These are phyloP conservation scores for Rubroshorea leprosula DNA, from an alignment of 345 rosid genomes.

Conservation along the genomic window DNA sequence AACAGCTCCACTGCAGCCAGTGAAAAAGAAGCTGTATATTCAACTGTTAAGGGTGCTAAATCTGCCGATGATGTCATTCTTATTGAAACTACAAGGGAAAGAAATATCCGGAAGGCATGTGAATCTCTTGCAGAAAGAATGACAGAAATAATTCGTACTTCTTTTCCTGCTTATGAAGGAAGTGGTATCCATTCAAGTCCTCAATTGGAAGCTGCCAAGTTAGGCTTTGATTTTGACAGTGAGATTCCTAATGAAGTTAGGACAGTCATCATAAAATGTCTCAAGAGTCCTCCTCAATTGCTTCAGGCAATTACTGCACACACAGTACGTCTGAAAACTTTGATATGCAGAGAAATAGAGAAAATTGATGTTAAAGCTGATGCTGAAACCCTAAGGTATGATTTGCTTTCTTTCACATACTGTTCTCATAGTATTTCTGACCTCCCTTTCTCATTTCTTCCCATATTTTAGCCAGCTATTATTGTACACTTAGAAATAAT, in stretches of 20 bases:
- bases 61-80: constrained; percentile 78
- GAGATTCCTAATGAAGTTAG: constrained; percentile 73
- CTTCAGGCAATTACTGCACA: constrained; percentile 74
- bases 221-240: constrained; percentile 81
- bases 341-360: constrained; percentile 78
- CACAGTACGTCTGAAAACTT: constrained; percentile 52
- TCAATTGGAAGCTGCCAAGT: constrained; percentile 63
- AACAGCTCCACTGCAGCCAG: constrained; percentile 39
- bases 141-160: constrained; percentile 56
- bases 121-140: constrained; percentile 70
- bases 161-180: constrained; percentile 96
- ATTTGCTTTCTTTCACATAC: constrained; percentile 8
- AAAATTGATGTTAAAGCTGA: constrained; percentile 86
- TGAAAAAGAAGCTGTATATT: constrained; percentile 80
- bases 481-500: constrained; percentile 1
- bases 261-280: constrained; percentile 49
- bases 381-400: constrained; percentile 77
- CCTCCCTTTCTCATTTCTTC: constrained; percentile 1
- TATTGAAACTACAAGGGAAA: constrained; percentile 70
- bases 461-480: constrained; percentile 5
- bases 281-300: constrained; percentile 72
- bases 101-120: constrained; percentile 77
- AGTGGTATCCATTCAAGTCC: constrained; percentile 69
- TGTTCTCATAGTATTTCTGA: not conserved
- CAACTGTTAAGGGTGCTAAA: constrained; percentile 77